Evolutionary conservation across 352 stramenopile genomes (phyloP), one percentile per base, ranked within the genome.

Genomic region (Pythium rishiriense): DNA sequence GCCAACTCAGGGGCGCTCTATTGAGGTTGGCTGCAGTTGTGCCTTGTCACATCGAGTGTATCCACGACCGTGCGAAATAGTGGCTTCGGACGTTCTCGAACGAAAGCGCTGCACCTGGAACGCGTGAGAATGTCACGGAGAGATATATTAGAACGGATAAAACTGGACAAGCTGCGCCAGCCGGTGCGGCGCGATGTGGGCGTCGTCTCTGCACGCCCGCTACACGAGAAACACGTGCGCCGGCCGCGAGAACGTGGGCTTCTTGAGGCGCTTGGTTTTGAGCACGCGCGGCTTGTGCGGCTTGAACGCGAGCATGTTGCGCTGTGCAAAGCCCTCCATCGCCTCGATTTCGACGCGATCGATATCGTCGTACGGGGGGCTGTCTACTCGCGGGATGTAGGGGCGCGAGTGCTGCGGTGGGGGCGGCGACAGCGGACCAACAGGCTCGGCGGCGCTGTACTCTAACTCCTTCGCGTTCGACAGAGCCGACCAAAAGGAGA

Each of bases 221-320:
- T 26, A 55, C 15, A 60, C 49, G 28, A 53, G 22, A 28, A 66
- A 54, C 15, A 56, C 12, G 24, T 19, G 37, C 17, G 48, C 33
- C 19, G 33, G 19, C 10, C 24, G 35, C 25, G 41, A 45, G 28
- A 52, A n/a, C 25, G 15, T 61, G 11, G 14, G 28, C 46, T 69
- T 69, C 35, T 69, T 64, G 63, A 56, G 12, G 33, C 55, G 49
- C 42, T 56, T 66, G 49, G 56, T 66, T 17, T 29, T 70, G 17
- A 70, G 43, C 12, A 14, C 24, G 26, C 56, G 56, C 8, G 64
- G 64, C n/a, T 62, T 70, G 1, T 60, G 55, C 10, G 63, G 64
- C 49, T 70, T 70, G 49, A 65, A 70, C 22, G 48, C 52, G 29
- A 66, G 56, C 24, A 70, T 24, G 51, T 65, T 70, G 26, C 49